A percentile compares a stretch with the other conserved stretches of the same genome.
These are phyloP conservation scores for Knoxia roxburghii DNA, from an alignment of 257 asterid genomes.

Conservation along the genomic window DNA sequence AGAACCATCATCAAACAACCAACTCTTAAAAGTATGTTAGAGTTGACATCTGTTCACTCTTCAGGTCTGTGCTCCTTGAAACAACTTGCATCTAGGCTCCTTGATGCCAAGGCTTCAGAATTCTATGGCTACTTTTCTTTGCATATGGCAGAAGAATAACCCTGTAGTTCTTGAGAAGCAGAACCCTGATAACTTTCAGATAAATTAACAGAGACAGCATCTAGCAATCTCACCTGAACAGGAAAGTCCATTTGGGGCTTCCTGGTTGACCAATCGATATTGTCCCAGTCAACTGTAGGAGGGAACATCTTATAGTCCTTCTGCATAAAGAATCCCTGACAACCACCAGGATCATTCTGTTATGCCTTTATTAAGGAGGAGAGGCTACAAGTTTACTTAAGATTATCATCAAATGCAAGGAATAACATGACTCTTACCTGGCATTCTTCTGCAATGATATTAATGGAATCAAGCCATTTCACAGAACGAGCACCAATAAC, in stretches of 20 bases:
- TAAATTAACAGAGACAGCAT: neutral
- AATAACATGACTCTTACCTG: constrained; percentile 43
- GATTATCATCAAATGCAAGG: neutral
- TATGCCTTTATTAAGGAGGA: constrained; percentile 13
- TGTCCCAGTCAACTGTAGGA: constrained; percentile 94
- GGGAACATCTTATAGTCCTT: constrained; percentile 98
- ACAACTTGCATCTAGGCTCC: neutral
- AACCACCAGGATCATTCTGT: constrained; percentile 21
- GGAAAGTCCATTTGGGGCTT: constrained; percentile 92
- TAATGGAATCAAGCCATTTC: constrained; percentile 92
- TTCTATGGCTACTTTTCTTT: too few relatives aligned
- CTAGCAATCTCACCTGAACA: constrained; percentile 55
- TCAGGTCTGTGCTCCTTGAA: neutral
- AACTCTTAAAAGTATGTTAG: neutral
- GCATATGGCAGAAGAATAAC: neutral
- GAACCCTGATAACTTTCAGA: neutral
- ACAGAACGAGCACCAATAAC: constrained; percentile 99
- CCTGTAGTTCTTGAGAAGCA: neutral
- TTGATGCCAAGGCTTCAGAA: neutral
- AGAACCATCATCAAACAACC: neutral
- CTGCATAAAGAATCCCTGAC: constrained; percentile 95
- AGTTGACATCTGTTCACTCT: neutral
- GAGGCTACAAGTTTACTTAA: constrained; percentile 13
- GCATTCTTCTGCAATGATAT: constrained; percentile 73
- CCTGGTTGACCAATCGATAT: constrained; percentile 90